These are phyloP conservation scores for Ophiorrhiza pumila DNA, from an alignment of 257 asterid species.

Conservation along the genomic window DNA sequence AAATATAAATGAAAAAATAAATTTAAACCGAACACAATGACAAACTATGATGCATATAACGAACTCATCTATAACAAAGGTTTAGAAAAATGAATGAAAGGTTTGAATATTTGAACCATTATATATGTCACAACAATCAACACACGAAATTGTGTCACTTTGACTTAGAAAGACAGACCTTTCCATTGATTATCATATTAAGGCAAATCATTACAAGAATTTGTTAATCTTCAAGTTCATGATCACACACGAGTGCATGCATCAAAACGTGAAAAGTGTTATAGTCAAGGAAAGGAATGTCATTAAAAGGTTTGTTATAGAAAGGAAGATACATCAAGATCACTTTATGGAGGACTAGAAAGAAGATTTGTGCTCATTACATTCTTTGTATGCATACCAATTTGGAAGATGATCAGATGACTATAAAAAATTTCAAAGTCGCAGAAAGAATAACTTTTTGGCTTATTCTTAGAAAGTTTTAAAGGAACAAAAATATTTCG, in stretches of 20 bases:
- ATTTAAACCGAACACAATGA: too few relatives aligned
- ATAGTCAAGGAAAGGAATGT: background rate
- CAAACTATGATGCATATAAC: too few relatives aligned
- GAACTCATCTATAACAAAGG: too few relatives aligned
- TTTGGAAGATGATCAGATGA: background rate
- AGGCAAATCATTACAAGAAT: background rate
- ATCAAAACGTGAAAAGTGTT: background rate
- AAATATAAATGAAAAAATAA: too few relatives aligned
- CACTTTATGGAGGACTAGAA: background rate
- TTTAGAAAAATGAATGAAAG: too few relatives aligned
- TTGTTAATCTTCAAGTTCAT: background rate
- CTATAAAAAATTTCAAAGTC: background rate
- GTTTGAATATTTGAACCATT: too few relatives aligned
- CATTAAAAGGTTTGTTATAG: too few relatives aligned
- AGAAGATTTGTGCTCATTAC: background rate
- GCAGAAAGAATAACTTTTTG: background rate
- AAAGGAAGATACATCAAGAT: conserved; percentile 7
- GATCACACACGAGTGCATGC: too few relatives aligned
- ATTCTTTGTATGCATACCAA: background rate
- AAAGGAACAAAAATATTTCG: too few relatives aligned
- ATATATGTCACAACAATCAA: too few relatives aligned
- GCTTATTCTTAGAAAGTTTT: background rate
- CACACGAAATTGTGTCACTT: background rate
- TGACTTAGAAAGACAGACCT: background rate
- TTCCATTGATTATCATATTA: background rate